A percentile compares a stretch with the other conserved stretches of the same genome.
These are phyloP conservation scores for Tephrocybe sp. DNA, from an alignment of 768 basidiomycete genomes.

Conservation along the genomic window DNA sequence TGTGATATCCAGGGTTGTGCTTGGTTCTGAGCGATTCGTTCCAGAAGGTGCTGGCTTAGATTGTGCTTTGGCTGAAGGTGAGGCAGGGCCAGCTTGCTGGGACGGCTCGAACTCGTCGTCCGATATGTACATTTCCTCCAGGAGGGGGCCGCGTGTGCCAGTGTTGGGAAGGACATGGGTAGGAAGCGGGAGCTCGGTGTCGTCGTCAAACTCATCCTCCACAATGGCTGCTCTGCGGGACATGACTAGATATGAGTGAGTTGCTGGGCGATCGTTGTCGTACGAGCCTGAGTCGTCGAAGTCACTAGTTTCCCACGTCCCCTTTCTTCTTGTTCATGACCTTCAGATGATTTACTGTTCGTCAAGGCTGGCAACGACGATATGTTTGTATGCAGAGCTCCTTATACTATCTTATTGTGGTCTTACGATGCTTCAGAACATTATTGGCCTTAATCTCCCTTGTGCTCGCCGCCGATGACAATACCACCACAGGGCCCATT, in stretches of 20 bases:
- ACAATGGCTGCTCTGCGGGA: slow-evolving; percentile 66
- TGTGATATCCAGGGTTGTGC: slow-evolving; percentile 61
- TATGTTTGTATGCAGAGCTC: slow-evolving; percentile 28
- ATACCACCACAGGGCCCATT: slow-evolving; percentile 5
- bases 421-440: slow-evolving; percentile 9
- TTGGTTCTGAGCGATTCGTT: slow-evolving; percentile 21
- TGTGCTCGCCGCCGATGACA: slow-evolving; percentile 13
- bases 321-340: slow-evolving; percentile 29
- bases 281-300: slow-evolving; percentile 4
- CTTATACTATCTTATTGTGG: too few relatives aligned
- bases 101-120: slow-evolving; percentile 49
- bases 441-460: slow-evolving; percentile 16
- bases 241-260: slow-evolving; percentile 36
- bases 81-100: slow-evolving; percentile 53
- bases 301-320: slow-evolving; percentile 23
- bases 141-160: slow-evolving; percentile 68
- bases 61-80: slow-evolving; percentile 36
- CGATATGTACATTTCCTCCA: slow-evolving; percentile 66
- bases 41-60: slow-evolving; percentile 22
- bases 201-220: slow-evolving; percentile 86
- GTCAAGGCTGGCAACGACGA: slow-evolving; percentile 29
- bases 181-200: slow-evolving; percentile 87
- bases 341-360: slow-evolving; percentile 29
- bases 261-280: slow-evolving; percentile 12
- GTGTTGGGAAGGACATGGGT: slow-evolving; percentile 60